These are phyloP conservation scores for Posidonia australis DNA, from an alignment of 106 monocot genomes.

Conservation along the genomic window DNA sequence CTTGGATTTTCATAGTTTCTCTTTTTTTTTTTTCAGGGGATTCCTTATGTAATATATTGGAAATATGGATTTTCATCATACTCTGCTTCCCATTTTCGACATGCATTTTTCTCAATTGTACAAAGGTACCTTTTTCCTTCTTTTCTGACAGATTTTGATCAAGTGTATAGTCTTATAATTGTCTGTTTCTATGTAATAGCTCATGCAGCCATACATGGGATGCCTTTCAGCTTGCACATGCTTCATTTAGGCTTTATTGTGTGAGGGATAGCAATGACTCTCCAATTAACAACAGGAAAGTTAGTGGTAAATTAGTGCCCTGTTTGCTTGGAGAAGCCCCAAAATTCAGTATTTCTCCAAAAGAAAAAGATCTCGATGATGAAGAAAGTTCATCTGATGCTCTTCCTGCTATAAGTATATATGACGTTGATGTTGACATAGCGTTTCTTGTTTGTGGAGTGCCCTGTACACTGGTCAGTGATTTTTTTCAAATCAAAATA, in stretches of 20 bases:
- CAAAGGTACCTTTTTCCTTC: conserved; percentile 41
- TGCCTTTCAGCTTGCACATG: conserved; percentile 92
- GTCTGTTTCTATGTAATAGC: conserved; percentile 24
- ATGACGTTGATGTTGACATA: conserved; percentile 62
- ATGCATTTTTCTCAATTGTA: conserved; percentile 64
- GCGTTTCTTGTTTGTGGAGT: conserved; percentile 77
- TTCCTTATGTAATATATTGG: conserved; percentile 91
- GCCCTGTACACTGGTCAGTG: conserved; percentile 60
- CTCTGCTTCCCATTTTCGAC: conserved; percentile 64
- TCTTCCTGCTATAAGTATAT: conserved; percentile 63
- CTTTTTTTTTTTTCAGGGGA: conserved; percentile 36
- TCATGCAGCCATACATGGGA: conserved; percentile 86
- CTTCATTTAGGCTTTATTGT: conserved; percentile 67
- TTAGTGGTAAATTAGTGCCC: conserved; percentile 37
- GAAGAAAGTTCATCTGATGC: conserved; percentile 21
- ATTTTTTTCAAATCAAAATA: neutral
- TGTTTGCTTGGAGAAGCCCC: conserved; percentile 71
- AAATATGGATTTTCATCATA: conserved; percentile 58
- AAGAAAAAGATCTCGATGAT: conserved; percentile 31
- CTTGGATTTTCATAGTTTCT: too few species aligned
- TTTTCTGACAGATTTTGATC: neutral
- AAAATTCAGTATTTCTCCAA: conserved; percentile 40
- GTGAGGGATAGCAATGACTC: conserved; percentile 29
- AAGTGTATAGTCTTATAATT: neutral
- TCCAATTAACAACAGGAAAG: conserved; percentile 25